Percentiles rank a stretch among this genome's conserved stretches.
phyloP scores from a whole-genome alignment of 805 yeast genomes.

The Starmerella floricola region DNA sequence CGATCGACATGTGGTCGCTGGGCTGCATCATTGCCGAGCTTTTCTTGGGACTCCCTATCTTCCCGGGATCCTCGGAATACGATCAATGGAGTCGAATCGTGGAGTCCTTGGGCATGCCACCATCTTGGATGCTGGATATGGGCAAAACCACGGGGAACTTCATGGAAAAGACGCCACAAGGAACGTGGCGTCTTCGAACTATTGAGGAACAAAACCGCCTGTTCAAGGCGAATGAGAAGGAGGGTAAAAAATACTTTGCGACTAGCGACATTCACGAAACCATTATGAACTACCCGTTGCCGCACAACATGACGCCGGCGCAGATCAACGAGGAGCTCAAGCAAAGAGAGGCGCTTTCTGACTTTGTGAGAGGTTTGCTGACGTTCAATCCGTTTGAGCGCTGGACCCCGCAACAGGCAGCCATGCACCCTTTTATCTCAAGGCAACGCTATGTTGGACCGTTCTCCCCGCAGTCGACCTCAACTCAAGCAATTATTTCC shows the following conservation, averaged over 20 bases:
- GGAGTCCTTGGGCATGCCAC: slow-evolving; percentile 73
- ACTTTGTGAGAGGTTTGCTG: slow-evolving; percentile 65
- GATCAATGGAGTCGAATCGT: slow-evolving; percentile 77
- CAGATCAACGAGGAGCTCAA: slow-evolving; percentile 57
- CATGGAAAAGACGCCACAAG: slow-evolving; percentile 35
- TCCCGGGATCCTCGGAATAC: slow-evolving; percentile 90
- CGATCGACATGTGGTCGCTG: slow-evolving; percentile 95
- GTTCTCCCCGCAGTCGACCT: slow-evolving; percentile 16
- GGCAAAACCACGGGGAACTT: slow-evolving; percentile 73
- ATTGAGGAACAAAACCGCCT: slow-evolving; percentile 41
- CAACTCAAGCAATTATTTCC: slow-evolving; percentile 1
- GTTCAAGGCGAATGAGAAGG: slow-evolving; percentile 44
- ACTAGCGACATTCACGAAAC: slow-evolving; percentile 56
- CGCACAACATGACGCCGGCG: slow-evolving; percentile 29
- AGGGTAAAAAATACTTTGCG: slow-evolving; percentile 74
- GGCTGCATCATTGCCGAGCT: slow-evolving; percentile 89
- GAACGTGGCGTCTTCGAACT: slow-evolving; percentile 36
- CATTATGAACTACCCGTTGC: slow-evolving; percentile 54
- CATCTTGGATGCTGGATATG: slow-evolving; percentile 92
- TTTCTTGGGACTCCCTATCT: slow-evolving; percentile 80
- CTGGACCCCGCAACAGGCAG: slow-evolving; percentile 94
- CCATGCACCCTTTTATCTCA: slow-evolving; percentile 79
- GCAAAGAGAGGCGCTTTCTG: slow-evolving; percentile 59
- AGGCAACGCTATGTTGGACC: slow-evolving; percentile 42
- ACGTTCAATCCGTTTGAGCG: slow-evolving; percentile 85